Base-by-base conservation (phyloP, 371 early-diverging fungal species). In the Encephalitozoon romaleae region DNA sequence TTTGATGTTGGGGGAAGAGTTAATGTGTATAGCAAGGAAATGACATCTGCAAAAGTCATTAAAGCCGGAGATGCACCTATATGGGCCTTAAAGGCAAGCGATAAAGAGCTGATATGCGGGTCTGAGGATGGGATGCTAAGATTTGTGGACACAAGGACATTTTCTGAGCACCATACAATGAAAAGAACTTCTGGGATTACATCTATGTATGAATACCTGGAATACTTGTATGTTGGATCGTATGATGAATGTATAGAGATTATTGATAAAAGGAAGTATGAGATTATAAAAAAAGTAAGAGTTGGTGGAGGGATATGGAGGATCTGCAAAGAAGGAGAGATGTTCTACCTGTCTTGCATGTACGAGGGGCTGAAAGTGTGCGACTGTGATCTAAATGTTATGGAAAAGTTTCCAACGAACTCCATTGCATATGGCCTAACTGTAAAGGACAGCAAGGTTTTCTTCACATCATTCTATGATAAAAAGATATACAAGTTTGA, bases 311-410 rank as follows among this genome's bases (percentile, higher is more conserved):
- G 72, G 6, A 32, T 79, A 38, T 79, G 79, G 79, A 79, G 69
- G 51, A 74, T 79, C 21, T 67, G 26, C 32, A 9, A 53, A 26
- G 5, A 12, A 11, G 67, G 54, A 0, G 41, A 59, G 34, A 11
- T 1, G n/a, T 55, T 45, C 55, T 54, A 25, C 52, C 30, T 63
- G 8, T 15, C 70, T 25, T 72, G 75, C 47, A 79, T 79, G 70
- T 74, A 79, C 42, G 75, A 79, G 47, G 79, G 79, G n/a, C 9
- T 79, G 4, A 74, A 79, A 47, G 53, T 79, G 9, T 69, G 64
- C n/a, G 67, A 47, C 39, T 2, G 2, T 4, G 34, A 73, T 3
- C 67, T 72, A 18, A 70, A 72, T 23, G 4, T 78, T 26, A 1
- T 78, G 1, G 8, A 54, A 12, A n/a, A 3, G 11, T 32, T 39